A percentile compares a stretch with the other conserved stretches of the same genome.
These are phyloP conservation scores for Candida koratica DNA, from an alignment of 805 yeast genomes.

Conservation along the genomic window DNA sequence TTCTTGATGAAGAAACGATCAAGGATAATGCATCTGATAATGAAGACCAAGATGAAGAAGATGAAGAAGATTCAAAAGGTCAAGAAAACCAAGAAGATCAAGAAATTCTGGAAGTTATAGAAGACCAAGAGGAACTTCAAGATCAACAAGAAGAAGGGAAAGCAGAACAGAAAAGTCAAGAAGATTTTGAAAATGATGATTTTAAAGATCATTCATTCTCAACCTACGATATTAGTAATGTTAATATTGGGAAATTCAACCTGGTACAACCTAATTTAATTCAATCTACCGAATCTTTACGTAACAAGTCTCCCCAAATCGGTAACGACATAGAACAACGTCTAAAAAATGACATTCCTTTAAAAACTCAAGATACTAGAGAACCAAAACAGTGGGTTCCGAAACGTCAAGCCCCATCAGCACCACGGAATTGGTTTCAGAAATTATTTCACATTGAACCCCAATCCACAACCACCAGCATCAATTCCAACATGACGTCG, in stretches of 20 bases:
- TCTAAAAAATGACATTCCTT: not conserved
- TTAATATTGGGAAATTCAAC: constrained; percentile 5
- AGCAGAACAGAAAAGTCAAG: not conserved
- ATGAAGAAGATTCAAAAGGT: not conserved
- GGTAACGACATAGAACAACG: not conserved
- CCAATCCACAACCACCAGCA: constrained; percentile 22
- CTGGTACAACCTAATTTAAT: constrained; percentile 4
- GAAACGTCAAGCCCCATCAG: constrained; percentile 29
- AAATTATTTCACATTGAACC: constrained; percentile 29
- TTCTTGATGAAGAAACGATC: constrained; percentile 6
- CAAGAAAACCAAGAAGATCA: not conserved
- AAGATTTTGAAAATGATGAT: constrained; percentile 5
- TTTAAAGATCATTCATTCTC: constrained; percentile 5
- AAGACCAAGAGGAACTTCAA: not conserved
- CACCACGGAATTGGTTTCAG: constrained; percentile 42
- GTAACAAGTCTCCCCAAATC: not conserved
- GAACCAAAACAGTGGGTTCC: not conserved
- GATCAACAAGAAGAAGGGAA: not conserved
- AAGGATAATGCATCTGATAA: not conserved
- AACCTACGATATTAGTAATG: constrained; percentile 5
- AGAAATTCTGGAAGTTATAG: not conserved
- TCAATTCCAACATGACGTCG: constrained; percentile 32
- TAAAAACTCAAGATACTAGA: not conserved
- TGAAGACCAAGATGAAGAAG: not conserved
- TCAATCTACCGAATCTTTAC: constrained; percentile 2